A percentile compares a stretch with the other conserved stretches of the same genome.
phyloP scores from a whole-genome alignment of 192 early-diverging fungal genomes.

The Rhizoclosmatium globosum region DNA sequence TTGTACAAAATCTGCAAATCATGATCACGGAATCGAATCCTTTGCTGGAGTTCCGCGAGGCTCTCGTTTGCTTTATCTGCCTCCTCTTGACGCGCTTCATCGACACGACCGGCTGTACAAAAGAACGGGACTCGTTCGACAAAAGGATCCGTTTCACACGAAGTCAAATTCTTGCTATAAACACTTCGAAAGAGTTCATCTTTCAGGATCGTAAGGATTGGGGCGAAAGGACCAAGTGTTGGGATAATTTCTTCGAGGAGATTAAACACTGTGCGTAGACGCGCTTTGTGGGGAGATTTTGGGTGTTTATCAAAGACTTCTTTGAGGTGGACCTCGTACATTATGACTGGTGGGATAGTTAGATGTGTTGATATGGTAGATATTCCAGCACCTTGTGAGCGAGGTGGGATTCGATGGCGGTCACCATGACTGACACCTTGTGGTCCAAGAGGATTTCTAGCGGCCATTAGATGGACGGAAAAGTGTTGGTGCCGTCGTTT shows the following conservation, averaged over 20 bases:
- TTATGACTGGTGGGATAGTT: slow-evolving; percentile 34
- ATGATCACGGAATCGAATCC: slow-evolving; percentile 58
- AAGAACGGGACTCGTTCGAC: slow-evolving; percentile 56
- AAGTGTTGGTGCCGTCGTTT: background rate
- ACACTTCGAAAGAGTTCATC: slow-evolving; percentile 50
- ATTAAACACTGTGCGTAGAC: slow-evolving; percentile 41
- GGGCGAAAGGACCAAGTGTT: slow-evolving; percentile 33
- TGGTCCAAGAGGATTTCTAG: background rate
- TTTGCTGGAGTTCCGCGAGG: slow-evolving; percentile 47
- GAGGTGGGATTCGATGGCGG: slow-evolving; percentile 27
- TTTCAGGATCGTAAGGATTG: slow-evolving; percentile 38
- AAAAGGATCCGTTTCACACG: slow-evolving; percentile 35
- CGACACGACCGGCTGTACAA: slow-evolving; percentile 34
- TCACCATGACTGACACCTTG: slow-evolving; percentile 27
- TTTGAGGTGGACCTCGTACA: slow-evolving; percentile 54
- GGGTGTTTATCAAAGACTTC: slow-evolving; percentile 49
- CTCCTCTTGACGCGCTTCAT: slow-evolving; percentile 40
- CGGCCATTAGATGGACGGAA: background rate
- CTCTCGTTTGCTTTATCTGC: slow-evolving; percentile 40
- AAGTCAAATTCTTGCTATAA: slow-evolving; percentile 50
- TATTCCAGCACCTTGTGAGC: slow-evolving; percentile 49
- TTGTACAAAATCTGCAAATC: slow-evolving; percentile 57
- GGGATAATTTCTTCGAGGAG: slow-evolving; percentile 48
- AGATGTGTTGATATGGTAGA: background rate
- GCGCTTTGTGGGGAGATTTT: slow-evolving; percentile 31